These are phyloP conservation scores for Acarospora socialis DNA, from an alignment of 2,329 filamentous ascomycete species.

Conservation along the genomic window DNA sequence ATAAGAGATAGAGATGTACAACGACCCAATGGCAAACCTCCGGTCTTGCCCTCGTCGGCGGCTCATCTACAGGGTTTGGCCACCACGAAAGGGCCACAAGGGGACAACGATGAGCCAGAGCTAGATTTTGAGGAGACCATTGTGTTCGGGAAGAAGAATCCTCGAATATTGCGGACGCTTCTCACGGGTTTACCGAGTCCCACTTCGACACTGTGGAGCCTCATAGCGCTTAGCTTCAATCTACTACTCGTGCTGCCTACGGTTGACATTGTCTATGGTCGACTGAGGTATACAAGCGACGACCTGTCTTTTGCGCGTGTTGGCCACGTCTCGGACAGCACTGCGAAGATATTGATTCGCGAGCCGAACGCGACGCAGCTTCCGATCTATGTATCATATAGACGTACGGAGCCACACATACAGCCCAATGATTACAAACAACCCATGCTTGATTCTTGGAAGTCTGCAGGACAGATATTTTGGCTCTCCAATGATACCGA, in stretches of 20 bases:
- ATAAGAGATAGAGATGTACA: not conserved
- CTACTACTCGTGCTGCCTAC: constrained; percentile 51
- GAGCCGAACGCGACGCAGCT: constrained; percentile 65
- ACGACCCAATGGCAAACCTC: too few relatives aligned
- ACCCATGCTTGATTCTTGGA: constrained; percentile 38
- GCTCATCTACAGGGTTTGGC: not conserved
- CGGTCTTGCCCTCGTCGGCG: not conserved
- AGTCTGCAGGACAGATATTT: constrained; percentile 48
- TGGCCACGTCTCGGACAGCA: constrained; percentile 69
- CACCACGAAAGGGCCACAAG: constrained; percentile 10
- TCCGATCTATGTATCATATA: constrained; percentile 57
- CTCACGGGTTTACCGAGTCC: constrained; percentile 64
- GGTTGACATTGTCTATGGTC: constrained; percentile 64
- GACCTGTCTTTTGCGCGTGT: constrained; percentile 75
- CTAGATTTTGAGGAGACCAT: constrained; percentile 52
- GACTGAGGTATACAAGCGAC: constrained; percentile 52
- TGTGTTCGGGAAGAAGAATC: constrained; percentile 41
- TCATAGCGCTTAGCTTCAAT: constrained; percentile 60
- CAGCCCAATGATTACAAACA: constrained; percentile 15
- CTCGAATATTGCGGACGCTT: constrained; percentile 49
- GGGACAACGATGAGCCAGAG: constrained; percentile 26
- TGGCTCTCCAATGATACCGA: constrained; percentile 64
- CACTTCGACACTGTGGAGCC: constrained; percentile 50
- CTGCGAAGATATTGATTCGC: constrained; percentile 68
- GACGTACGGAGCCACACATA: constrained; percentile 9